phyloP scores from a whole-genome alignment of 106 monocot genomes.

The Vanilla planifolia region DNA sequence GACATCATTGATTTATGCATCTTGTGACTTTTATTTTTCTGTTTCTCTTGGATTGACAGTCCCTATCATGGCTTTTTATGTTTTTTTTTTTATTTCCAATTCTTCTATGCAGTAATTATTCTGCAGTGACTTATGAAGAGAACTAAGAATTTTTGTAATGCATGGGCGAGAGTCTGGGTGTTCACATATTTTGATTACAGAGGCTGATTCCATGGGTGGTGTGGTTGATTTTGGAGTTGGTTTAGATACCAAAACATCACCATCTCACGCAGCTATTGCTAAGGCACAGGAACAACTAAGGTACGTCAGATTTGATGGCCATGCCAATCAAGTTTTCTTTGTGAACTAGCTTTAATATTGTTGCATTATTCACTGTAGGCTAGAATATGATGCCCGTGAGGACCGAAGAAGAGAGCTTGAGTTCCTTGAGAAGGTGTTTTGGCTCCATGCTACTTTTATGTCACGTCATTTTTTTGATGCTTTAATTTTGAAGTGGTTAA shows the following conservation, averaged over 20 bases:
- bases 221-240: conserved; percentile 53
- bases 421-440: conserved; percentile 85
- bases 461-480: background rate
- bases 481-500: background rate
- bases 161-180: conserved; percentile 1
- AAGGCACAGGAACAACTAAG: conserved; percentile 79
- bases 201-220: conserved; percentile 78
- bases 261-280: conserved; percentile 66
- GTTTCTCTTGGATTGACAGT: background rate
- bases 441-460: background rate
- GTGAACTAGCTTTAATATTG: too few species aligned
- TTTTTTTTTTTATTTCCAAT: too few species aligned
- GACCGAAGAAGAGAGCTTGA: conserved; percentile 80
- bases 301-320: conserved; percentile 27
- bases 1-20: too few species aligned
- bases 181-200: conserved; percentile 27
- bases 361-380: conserved; percentile 48
- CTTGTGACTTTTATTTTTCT: background rate
- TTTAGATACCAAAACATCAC: conserved; percentile 62
- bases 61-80: too few species aligned
- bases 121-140: background rate
- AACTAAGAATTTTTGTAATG: conserved; percentile 2
- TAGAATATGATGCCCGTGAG: conserved; percentile 79
- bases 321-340: background rate
- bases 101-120: background rate